These are phyloP conservation scores for Citrus mangshanensis DNA, from an alignment of 345 rosid species.

Conservation along the genomic window DNA sequence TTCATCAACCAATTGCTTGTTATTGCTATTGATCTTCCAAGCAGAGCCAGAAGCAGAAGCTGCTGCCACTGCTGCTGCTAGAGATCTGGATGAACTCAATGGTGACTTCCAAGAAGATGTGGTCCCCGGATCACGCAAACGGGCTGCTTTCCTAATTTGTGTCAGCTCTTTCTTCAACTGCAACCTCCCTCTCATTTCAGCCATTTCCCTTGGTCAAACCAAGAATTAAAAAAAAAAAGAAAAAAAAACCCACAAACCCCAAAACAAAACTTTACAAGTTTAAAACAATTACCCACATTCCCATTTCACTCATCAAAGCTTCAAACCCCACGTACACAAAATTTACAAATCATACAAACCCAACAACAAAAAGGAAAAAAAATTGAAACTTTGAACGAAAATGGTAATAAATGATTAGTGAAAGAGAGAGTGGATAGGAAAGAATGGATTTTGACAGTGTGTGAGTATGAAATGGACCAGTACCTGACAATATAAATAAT, in stretches of 20 bases:
- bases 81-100: conserved; percentile 67
- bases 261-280: not conserved
- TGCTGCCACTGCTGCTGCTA: conserved; percentile 23
- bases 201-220: conserved; percentile 30
- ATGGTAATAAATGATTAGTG: not conserved
- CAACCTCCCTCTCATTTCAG: conserved; percentile 57
- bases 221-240: not conserved
- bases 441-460: not conserved
- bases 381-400: conserved; percentile 14
- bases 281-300: conserved; percentile 7
- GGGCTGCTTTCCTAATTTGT: conserved; percentile 88
- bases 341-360: not conserved
- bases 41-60: conserved; percentile 15
- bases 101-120: conserved; percentile 82
- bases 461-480: not conserved
- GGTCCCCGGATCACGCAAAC: conserved; percentile 93
- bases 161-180: conserved; percentile 87
- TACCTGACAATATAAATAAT: not conserved
- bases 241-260: conserved; percentile 6
- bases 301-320: conserved; percentile 8
- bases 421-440: not conserved
- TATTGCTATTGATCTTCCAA: not conserved
- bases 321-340: not conserved
- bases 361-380: not conserved
- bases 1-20: conserved; percentile 6